Evolutionary conservation across 768 basidiomycete genomes (phyloP).

Genomic region (Phanerochaete sordida): DNA sequence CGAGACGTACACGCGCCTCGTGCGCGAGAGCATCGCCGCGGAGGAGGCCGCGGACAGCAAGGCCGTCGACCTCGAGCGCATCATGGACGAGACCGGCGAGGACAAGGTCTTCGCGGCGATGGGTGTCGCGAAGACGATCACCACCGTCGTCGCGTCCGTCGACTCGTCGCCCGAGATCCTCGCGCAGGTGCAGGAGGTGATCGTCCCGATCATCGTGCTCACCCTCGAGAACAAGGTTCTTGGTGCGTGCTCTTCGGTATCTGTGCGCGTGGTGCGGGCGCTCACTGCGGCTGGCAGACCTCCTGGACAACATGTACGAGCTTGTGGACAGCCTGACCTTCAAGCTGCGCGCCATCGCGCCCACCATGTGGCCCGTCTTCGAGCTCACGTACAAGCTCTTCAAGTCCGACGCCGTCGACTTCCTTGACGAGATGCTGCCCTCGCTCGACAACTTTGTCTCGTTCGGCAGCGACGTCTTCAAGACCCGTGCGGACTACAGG

Average conservation of each 20-base stretch:
- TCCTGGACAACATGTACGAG: conserved; percentile 87
- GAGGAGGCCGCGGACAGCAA: conserved; percentile 45
- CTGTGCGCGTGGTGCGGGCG: neutral
- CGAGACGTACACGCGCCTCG: conserved; percentile 78
- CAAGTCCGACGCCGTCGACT: conserved; percentile 81
- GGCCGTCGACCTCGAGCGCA: conserved; percentile 52
- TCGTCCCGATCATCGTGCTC: conserved; percentile 72
- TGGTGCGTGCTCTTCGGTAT: conserved; percentile 42
- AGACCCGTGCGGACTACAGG: conserved; percentile 68
- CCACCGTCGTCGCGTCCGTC: conserved; percentile 73
- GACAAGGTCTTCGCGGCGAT: conserved; percentile 88
- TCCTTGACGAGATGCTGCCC: conserved; percentile 89
- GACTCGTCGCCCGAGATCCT: conserved; percentile 74
- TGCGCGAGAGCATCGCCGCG: conserved; percentile 55
- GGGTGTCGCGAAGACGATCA: conserved; percentile 83
- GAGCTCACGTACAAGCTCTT: conserved; percentile 80
- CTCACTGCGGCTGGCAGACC: conserved; percentile 43
- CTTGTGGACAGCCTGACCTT: conserved; percentile 83
- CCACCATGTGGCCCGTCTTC: conserved; percentile 85
- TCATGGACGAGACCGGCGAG: conserved; percentile 59
- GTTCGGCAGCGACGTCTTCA: conserved; percentile 75
- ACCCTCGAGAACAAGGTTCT: conserved; percentile 76
- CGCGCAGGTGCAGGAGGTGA: conserved; percentile 74
- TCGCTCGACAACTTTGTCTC: conserved; percentile 87
- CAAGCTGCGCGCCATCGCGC: conserved; percentile 70